These are phyloP conservation scores for Sarocladium brachiariae DNA, from an alignment of 2,329 filamentous ascomycete species.

Conservation along the genomic window DNA sequence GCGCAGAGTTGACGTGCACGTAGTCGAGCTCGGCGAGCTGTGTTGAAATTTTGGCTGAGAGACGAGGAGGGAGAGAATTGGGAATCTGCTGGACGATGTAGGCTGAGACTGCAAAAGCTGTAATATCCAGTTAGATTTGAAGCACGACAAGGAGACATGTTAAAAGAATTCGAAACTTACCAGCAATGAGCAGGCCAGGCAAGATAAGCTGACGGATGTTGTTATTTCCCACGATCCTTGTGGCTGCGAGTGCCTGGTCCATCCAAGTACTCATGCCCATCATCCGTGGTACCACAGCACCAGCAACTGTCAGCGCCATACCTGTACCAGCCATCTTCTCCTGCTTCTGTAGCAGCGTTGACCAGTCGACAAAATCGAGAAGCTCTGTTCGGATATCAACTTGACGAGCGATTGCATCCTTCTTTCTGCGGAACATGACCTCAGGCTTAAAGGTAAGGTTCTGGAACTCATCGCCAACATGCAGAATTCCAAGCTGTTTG, in stretches of 20 bases:
- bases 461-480: slow-evolving; percentile 81
- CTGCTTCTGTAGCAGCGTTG: slow-evolving; percentile 75
- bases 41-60: slow-evolving; percentile 75
- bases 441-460: slow-evolving; percentile 85
- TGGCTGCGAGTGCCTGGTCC: slow-evolving; percentile 75
- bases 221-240: slow-evolving; percentile 72
- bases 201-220: slow-evolving; percentile 76
- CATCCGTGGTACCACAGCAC: slow-evolving; percentile 74
- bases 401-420: slow-evolving; percentile 74
- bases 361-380: slow-evolving; percentile 88
- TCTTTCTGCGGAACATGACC: slow-evolving; percentile 85
- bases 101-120: slow-evolving; percentile 66
- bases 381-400: slow-evolving; percentile 83
- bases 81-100: slow-evolving; percentile 87
- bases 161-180: too few relatives aligned
- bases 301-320: slow-evolving; percentile 87
- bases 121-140: slow-evolving; percentile 14
- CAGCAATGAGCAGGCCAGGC: slow-evolving; percentile 70
- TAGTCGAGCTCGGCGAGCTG: slow-evolving; percentile 84
- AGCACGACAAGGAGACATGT: too few relatives aligned
- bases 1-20: slow-evolving; percentile 77
- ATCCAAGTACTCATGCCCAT: slow-evolving; percentile 84
- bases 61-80: slow-evolving; percentile 75
- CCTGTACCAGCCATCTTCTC: slow-evolving; percentile 93
- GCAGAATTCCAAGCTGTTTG: slow-evolving; percentile 79